Conservation (phyloP, 1,139 yeast species). For the Pichia norvegensis region DNA sequence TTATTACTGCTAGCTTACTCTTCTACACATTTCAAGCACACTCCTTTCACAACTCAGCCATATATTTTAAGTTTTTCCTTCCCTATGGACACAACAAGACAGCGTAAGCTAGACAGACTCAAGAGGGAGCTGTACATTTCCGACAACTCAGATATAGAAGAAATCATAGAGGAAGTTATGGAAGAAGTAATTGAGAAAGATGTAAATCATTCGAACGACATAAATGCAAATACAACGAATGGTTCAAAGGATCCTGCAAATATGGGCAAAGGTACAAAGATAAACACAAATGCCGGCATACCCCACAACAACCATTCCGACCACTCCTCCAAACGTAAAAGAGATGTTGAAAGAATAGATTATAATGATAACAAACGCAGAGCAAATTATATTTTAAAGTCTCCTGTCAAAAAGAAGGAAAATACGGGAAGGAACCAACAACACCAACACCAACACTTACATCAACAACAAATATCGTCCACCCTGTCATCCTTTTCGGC, state of each 20-base stretch:
- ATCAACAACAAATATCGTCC: background rate
- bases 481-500: background rate
- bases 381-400: background rate
- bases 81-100: background rate
- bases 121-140: slow-evolving; percentile 19
- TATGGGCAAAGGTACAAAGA: background rate
- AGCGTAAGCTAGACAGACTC: slow-evolving; percentile 15
- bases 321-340: background rate
- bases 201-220: background rate
- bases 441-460: background rate
- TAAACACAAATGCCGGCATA: background rate
- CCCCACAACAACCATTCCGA: background rate
- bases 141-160: slow-evolving; percentile 21
- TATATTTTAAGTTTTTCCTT: too few species aligned
- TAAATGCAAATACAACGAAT: slow-evolving; percentile 10
- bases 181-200: background rate
- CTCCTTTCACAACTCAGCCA: background rate
- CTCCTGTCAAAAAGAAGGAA: background rate
- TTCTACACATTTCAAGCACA: background rate
- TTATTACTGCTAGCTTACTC: background rate
- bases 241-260: background rate
- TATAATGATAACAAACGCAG: slow-evolving; percentile 21
- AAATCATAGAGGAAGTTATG: slow-evolving; percentile 13
- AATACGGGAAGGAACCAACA: background rate
- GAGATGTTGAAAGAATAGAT: slow-evolving; percentile 13